Evolutionary conservation across 2,329 filamentous ascomycete species (phyloP).

Genomic region (Fusarium longipes): DNA sequence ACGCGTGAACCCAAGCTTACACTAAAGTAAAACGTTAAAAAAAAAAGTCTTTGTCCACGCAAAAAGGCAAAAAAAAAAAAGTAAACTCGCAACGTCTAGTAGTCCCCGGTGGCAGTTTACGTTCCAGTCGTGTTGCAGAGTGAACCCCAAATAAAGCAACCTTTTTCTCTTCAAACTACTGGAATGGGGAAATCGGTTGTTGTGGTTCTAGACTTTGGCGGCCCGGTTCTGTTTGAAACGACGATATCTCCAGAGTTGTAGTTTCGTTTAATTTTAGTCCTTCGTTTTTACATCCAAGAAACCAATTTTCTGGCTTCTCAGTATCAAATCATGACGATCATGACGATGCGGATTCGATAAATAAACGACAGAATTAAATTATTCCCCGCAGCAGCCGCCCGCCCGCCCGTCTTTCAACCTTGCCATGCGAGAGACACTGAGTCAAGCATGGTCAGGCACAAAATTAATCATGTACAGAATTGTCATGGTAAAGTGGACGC

Average conservation of each 20-base stretch:
- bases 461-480: too few relatives aligned
- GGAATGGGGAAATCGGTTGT: slow-evolving; percentile 15
- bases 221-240: slow-evolving; percentile 26
- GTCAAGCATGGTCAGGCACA: slow-evolving; percentile 20
- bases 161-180: background rate
- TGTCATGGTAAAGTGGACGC: slow-evolving; percentile 30
- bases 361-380: background rate
- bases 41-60: slow-evolving; percentile 26
- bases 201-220: slow-evolving; percentile 15
- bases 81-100: slow-evolving; percentile 42
- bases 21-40: slow-evolving; percentile 36
- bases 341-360: slow-evolving; percentile 13
- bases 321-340: slow-evolving; percentile 5
- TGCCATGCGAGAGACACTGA: slow-evolving; percentile 4
- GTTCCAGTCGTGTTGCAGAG: slow-evolving; percentile 38
- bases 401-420: slow-evolving; percentile 18
- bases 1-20: slow-evolving; percentile 29
- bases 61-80: slow-evolving; percentile 1
- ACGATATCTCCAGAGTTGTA: background rate
- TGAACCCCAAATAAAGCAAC: slow-evolving; percentile 10
- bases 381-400: slow-evolving; percentile 33
- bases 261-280: slow-evolving; percentile 7
- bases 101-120: slow-evolving; percentile 29
- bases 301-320: background rate
- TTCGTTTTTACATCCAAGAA: background rate